These are phyloP conservation scores for Rasamsonia emersonii DNA, from an alignment of 2,329 filamentous ascomycete species.

Conservation along the genomic window DNA sequence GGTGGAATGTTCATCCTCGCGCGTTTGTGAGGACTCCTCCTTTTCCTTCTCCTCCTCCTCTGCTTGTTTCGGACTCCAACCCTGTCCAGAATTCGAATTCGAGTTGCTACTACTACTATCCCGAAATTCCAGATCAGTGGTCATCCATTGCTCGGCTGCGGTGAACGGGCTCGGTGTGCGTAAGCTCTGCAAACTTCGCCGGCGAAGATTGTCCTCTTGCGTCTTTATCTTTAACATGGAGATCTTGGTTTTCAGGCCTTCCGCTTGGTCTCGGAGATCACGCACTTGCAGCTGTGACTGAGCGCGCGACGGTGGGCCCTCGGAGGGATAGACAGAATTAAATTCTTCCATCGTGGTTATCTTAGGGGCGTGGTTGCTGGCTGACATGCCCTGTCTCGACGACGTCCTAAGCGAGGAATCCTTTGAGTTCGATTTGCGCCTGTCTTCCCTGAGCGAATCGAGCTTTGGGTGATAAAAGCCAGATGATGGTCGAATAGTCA, in stretches of 20 bases:
- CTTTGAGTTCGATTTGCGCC: slow-evolving; percentile 16
- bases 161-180: slow-evolving; percentile 73
- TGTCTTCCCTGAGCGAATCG: slow-evolving; percentile 49
- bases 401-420: background rate
- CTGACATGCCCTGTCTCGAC: slow-evolving; percentile 17
- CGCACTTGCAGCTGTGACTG: slow-evolving; percentile 66
- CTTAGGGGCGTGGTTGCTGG: slow-evolving; percentile 16
- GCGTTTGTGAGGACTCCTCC: background rate
- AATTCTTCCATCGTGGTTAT: slow-evolving; percentile 23
- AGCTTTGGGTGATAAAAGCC: slow-evolving; percentile 40
- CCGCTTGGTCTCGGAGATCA: slow-evolving; percentile 73
- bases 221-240: slow-evolving; percentile 70
- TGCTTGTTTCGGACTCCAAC: slow-evolving; percentile 23
- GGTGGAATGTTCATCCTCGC: background rate
- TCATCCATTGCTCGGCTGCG: slow-evolving; percentile 55
- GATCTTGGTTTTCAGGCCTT: slow-evolving; percentile 75
- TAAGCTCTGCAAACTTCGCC: slow-evolving; percentile 67
- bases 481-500: slow-evolving; percentile 27
- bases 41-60: slow-evolving; percentile 11
- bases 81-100: slow-evolving; percentile 28
- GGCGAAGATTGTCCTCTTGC: slow-evolving; percentile 67
- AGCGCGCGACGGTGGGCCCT: slow-evolving; percentile 51
- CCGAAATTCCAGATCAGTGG: slow-evolving; percentile 29
- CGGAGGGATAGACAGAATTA: slow-evolving; percentile 27
- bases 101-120: slow-evolving; percentile 23